Percentiles rank a stretch among this genome's conserved stretches.
These are phyloP conservation scores for Quercus gilva DNA, from an alignment of 306 rosid species.

Conservation along the genomic window DNA sequence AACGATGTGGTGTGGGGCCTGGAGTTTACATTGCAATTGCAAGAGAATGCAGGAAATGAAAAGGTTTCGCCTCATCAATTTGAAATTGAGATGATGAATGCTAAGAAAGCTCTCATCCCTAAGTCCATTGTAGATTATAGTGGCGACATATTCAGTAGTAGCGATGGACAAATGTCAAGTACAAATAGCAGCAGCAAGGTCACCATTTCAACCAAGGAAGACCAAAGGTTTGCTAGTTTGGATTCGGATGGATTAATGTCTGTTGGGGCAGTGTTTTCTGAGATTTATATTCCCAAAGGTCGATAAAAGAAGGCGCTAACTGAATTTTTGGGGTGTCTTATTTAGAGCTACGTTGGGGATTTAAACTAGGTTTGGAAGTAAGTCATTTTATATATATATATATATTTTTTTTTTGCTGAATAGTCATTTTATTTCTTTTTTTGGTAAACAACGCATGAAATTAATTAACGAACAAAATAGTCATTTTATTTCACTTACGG, in stretches of 20 bases:
- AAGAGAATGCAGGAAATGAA: neutral
- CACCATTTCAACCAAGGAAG: neutral
- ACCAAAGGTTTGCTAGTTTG: neutral
- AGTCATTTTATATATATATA: too few relatives aligned
- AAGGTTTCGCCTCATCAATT: fast-evolving
- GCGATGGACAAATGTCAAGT: neutral
- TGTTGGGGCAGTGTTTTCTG: neutral
- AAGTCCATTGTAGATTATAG: neutral
- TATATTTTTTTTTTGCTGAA: too few relatives aligned
- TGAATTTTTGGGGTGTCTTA: neutral
- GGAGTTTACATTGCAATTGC: neutral
- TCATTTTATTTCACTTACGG: too few relatives aligned
- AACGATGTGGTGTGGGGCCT: neutral
- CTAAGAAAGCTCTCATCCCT: neutral
- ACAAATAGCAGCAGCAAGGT: neutral
- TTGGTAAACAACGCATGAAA: too few relatives aligned
- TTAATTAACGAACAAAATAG: too few relatives aligned
- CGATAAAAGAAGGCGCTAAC: neutral
- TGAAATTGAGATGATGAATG: neutral
- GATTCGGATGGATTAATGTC: neutral
- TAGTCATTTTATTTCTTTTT: too few relatives aligned
- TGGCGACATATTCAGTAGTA: neutral
- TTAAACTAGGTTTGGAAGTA: too few relatives aligned
- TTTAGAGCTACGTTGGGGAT: neutral
- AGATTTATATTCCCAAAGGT: neutral